Evolutionary conservation across 139 green algal genomes (phyloP).

Genomic region (Picochlorum sp.): DNA sequence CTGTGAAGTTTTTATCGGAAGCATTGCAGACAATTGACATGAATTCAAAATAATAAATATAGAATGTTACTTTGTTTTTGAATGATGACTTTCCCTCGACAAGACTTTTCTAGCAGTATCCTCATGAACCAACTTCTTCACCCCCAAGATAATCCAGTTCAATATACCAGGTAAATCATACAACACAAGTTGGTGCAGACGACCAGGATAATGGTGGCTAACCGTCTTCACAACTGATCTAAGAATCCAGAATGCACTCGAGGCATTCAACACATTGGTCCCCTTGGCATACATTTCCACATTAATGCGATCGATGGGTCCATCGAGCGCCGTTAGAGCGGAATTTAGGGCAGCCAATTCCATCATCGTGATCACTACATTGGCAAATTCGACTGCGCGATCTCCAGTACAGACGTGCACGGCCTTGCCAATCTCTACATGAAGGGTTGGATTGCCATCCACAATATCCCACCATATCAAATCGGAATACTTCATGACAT

Average conservation of each 20-base stretch:
- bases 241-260: constrained; percentile 18
- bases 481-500: constrained; percentile 14
- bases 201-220: constrained; percentile 34
- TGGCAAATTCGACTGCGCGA: constrained; percentile 11
- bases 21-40: constrained; percentile 49
- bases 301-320: constrained; percentile 6
- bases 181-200: constrained; percentile 34
- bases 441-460: constrained; percentile 11
- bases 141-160: constrained; percentile 26
- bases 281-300: constrained; percentile 24
- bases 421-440: constrained; percentile 18
- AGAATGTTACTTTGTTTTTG: not conserved
- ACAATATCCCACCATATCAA: constrained; percentile 19
- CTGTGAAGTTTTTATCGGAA: constrained; percentile 52
- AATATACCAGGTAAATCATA: constrained; percentile 31
- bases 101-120: constrained; percentile 31
- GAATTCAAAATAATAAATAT: constrained; percentile 8
- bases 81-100: not conserved
- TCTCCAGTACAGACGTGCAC: constrained; percentile 15
- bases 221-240: constrained; percentile 24
- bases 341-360: not conserved
- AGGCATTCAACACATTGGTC: constrained; percentile 7
- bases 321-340: not conserved
- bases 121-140: constrained; percentile 26
- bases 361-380: constrained; percentile 21